Conservation (phyloP, 192 early-diverging fungal genomes). For the Entomortierella lignicola region DNA sequence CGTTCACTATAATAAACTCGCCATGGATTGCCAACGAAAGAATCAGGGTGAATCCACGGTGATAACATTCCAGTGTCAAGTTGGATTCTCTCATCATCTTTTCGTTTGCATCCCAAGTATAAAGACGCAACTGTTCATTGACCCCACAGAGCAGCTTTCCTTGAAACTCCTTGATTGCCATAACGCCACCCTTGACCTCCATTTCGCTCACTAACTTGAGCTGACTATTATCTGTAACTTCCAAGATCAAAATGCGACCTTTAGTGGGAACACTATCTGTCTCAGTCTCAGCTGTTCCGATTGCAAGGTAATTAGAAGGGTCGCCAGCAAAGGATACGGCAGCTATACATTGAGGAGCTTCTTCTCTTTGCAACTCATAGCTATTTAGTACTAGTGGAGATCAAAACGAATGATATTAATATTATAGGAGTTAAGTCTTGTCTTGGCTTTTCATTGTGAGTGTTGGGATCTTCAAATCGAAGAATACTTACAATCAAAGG, state of each 20-base stretch:
- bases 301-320: constrained; percentile 66
- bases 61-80: constrained; percentile 42
- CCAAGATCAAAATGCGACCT: constrained; percentile 80
- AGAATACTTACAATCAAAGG: constrained; percentile 73
- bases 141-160: constrained; percentile 75
- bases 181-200: constrained; percentile 74
- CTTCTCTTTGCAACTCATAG: constrained; percentile 54
- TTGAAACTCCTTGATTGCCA: constrained; percentile 66
- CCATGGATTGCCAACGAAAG: constrained; percentile 69
- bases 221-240: constrained; percentile 57
- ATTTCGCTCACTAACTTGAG: constrained; percentile 63
- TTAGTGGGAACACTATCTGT: constrained; percentile 67
- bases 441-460: neutral
- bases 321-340: constrained; percentile 56
- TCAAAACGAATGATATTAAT: too few relatives aligned
- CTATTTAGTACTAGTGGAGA: constrained; percentile 50
- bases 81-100: constrained; percentile 15
- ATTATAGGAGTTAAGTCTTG: too few relatives aligned
- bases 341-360: constrained; percentile 58
- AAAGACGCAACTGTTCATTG: constrained; percentile 63
- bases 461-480: neutral
- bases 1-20: constrained; percentile 82
- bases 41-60: constrained; percentile 59
- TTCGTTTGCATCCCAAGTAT: constrained; percentile 23
- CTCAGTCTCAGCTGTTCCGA: constrained; percentile 77